phyloP scores from a whole-genome alignment of 140 eudicot species.

The Oenanthe javanica region DNA sequence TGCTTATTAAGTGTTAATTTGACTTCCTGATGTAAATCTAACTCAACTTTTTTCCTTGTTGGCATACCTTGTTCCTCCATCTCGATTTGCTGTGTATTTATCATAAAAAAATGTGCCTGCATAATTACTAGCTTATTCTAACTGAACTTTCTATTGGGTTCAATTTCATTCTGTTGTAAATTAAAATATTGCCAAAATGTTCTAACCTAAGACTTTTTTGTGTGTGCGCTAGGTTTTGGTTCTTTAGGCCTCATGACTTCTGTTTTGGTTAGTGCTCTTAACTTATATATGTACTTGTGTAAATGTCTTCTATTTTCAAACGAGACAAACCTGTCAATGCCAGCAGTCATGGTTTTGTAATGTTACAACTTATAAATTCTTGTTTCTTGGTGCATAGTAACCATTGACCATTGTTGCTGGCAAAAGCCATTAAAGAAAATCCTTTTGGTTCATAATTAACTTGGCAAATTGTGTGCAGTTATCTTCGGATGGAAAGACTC shows the following conservation, averaged over 20 bases:
- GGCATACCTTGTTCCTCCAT: neutral
- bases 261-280: conserved; percentile 56
- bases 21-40: too few relatives aligned
- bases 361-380: neutral
- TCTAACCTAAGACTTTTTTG: conserved; percentile 4
- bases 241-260: conserved; percentile 94
- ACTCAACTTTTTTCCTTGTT: too few relatives aligned
- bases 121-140: conserved; percentile 3
- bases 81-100: neutral
- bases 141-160: neutral
- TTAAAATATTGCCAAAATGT: neutral
- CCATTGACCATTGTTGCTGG: neutral
- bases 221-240: conserved; percentile 69
- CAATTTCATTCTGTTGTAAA: neutral
- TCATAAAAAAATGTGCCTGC: neutral
- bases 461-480: conserved; percentile 34
- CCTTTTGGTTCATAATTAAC: neutral
- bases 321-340: neutral
- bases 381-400: neutral
- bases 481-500: conserved; percentile 85
- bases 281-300: neutral
- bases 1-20: neutral
- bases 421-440: neutral
- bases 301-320: neutral
- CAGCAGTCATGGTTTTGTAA: conserved; percentile 5